Percentiles rank a stretch among this genome's conserved stretches.
Conservation (phyloP, 129 eudicot species). For the Ambrosia trifida region DNA sequence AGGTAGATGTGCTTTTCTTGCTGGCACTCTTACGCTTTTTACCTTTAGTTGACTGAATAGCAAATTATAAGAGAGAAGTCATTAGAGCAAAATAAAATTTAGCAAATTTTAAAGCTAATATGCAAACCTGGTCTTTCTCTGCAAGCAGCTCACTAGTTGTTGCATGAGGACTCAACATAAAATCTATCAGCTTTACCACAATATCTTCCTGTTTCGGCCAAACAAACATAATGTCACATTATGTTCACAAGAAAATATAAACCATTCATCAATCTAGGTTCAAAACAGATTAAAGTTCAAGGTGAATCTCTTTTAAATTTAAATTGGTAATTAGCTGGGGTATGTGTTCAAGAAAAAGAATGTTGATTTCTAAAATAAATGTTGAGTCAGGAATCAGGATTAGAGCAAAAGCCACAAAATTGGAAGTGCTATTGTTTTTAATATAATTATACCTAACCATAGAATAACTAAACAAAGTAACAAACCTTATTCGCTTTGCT, state of each 20-base stretch:
- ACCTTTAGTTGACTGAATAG: conserved; percentile 58
- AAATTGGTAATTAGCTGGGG: no score
- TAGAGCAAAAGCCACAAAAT: background rate
- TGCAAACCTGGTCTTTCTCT: conserved; percentile 83
- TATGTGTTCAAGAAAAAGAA: no score
- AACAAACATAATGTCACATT: conserved; percentile 6
- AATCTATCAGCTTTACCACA: conserved; percentile 73
- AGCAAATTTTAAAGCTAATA: conserved; percentile 1
- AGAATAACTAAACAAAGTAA: conserved; percentile 20
- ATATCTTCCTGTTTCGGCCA: conserved; percentile 72
- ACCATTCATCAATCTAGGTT: background rate
- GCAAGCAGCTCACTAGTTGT: conserved; percentile 73
- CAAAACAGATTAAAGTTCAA: background rate
- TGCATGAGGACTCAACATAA: conserved; percentile 81
- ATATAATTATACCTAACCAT: conserved; percentile 10
- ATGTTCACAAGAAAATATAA: conserved; percentile 10
- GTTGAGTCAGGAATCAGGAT: background rate
- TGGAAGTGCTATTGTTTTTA: background rate
- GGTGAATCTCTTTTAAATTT: no score
- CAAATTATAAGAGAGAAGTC: conserved; percentile 20
- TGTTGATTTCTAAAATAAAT: no score
- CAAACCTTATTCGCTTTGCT: conserved; percentile 70
- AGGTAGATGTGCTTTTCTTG: conserved; percentile 51
- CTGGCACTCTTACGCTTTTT: conserved; percentile 69
- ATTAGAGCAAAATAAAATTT: conserved; percentile 12